A percentile compares a stretch with the other conserved stretches of the same genome.
phyloP scores from a whole-genome alignment of 129 eudicot species.

The Silybum marianum region DNA sequence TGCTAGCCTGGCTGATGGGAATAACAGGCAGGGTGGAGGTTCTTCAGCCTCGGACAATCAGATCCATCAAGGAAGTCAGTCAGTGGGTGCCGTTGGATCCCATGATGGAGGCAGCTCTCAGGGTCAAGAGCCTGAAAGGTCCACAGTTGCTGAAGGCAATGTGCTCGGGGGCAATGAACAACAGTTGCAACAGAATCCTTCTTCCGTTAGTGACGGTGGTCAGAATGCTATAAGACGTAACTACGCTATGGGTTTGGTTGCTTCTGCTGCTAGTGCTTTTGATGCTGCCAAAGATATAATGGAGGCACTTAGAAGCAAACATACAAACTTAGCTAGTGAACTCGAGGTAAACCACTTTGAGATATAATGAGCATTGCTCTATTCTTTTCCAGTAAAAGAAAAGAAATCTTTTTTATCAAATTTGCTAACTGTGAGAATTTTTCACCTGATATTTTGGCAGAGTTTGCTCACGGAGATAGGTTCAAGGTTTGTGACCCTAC shows the following conservation, averaged over 20 bases:
- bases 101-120: conserved; percentile 76
- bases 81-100: conserved; percentile 57
- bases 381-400: not conserved
- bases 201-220: conserved; percentile 57
- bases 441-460: conserved; percentile 40
- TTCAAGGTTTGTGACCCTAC: conserved; percentile 93
- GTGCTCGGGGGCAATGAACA: conserved; percentile 64
- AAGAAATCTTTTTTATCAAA: not conserved
- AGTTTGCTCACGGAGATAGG: conserved; percentile 95
- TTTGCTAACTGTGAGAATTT: not conserved
- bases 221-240: conserved; percentile 84
- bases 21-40: conserved; percentile 58
- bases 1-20: conserved; percentile 57
- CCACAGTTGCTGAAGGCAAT: conserved; percentile 58
- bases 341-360: conserved; percentile 66
- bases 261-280: conserved; percentile 96
- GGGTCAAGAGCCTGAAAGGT: conserved; percentile 83
- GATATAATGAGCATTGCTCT: not conserved
- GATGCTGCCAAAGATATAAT: conserved; percentile 99
- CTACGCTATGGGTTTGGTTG: conserved; percentile 81
- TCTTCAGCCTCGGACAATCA: conserved; percentile 67
- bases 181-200: conserved; percentile 60
- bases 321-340: conserved; percentile 92
- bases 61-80: conserved; percentile 66
- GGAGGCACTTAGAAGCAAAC: conserved; percentile 99